These are phyloP conservation scores for Cymbomonas tetramitiformis DNA, from an alignment of 139 green algal species.

Conservation along the genomic window DNA sequence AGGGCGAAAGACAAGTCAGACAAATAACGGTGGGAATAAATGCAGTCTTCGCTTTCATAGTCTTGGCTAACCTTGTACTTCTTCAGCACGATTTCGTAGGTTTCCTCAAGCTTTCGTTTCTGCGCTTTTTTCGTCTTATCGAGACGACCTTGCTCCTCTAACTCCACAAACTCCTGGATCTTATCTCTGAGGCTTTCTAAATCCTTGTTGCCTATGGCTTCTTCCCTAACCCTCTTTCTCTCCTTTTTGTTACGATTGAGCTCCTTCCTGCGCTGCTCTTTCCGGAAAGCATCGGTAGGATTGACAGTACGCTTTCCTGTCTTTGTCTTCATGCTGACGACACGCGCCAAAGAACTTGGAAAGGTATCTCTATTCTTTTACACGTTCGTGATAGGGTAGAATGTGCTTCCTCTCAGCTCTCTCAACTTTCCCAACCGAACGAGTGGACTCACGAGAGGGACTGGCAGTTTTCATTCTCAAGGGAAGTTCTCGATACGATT, in stretches of 20 bases:
- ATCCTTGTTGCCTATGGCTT: conserved; percentile 21
- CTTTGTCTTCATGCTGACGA: too few species aligned
- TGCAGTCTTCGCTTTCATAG: not conserved
- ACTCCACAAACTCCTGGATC: conserved; percentile 24
- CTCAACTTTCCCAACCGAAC: too few species aligned
- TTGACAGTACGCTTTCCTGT: too few species aligned
- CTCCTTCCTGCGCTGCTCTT: conserved; percentile 30
- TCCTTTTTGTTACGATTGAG: conserved; percentile 30
- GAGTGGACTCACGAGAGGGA: too few species aligned
- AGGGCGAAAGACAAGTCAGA: too few species aligned
- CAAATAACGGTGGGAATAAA: not conserved
- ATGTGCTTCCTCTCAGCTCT: too few species aligned
- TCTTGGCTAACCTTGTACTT: not conserved
- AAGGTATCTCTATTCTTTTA: too few species aligned
- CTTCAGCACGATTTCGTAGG: not conserved
- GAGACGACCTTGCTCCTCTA: conserved; percentile 5
- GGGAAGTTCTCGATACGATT: too few species aligned
- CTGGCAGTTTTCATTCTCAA: too few species aligned
- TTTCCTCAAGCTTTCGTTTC: not conserved
- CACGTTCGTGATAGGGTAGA: too few species aligned
- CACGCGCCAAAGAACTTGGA: too few species aligned
- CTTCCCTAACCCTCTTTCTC: conserved; percentile 22
- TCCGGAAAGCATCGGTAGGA: conserved; percentile 27
- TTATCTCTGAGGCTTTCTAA: conserved; percentile 15
- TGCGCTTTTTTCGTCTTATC: not conserved